Percentiles rank a stretch among this genome's conserved stretches.
Evolutionary conservation across 495 filamentous ascomycete species (phyloP).

Genomic region (Talaromyces liani): DNA sequence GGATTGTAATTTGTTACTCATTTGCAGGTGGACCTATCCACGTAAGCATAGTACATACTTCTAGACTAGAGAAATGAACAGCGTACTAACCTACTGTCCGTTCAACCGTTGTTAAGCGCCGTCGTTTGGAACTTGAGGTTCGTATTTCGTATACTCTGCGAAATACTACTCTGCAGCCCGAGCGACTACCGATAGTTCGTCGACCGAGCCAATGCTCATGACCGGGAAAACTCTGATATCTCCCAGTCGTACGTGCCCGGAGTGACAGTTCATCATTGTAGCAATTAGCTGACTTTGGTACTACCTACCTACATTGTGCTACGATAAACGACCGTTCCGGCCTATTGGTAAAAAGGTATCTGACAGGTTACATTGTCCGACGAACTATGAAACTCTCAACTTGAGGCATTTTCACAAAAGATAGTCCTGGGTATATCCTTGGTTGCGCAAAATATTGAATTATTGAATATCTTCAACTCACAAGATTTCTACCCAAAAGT

Average conservation of each 20-base stretch:
- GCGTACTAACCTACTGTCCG: not conserved
- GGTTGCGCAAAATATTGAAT: not conserved
- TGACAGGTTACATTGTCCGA: not conserved
- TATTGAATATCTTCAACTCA: not conserved
- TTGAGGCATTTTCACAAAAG: not conserved
- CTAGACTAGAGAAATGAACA: not conserved
- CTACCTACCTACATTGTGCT: not conserved
- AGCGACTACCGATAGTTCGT: not conserved
- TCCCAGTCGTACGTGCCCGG: not conserved
- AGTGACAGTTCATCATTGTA: not conserved
- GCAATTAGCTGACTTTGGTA: not conserved
- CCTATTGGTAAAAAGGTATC: not conserved
- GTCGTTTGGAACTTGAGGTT: not conserved
- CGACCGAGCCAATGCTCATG: not conserved
- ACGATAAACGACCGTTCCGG: not conserved
- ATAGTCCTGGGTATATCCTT: not conserved
- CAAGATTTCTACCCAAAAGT: not conserved
- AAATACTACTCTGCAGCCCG: not conserved
- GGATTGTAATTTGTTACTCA: not conserved
- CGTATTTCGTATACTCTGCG: not conserved
- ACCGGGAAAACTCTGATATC: not conserved
- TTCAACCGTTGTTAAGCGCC: not conserved
- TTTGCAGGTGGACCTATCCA: not conserved
- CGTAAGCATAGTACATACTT: not conserved
- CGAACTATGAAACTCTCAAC: not conserved